Evolutionary conservation across 441 rosid species (phyloP).

Genomic region (Capsella rubella): DNA sequence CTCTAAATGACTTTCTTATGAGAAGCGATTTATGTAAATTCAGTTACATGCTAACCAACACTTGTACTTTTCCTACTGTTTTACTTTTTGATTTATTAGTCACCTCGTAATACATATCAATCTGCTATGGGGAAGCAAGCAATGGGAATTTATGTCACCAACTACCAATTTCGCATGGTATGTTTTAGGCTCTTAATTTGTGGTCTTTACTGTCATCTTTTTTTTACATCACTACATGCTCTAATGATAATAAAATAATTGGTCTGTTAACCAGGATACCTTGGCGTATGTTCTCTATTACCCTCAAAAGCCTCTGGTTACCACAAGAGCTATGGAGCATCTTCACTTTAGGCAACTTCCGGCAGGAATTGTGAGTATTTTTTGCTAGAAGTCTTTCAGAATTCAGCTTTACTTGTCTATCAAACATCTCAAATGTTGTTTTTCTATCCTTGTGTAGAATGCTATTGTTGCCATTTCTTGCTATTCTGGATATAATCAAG

Average conservation of each 20-base stretch:
- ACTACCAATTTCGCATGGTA: slow-evolving; percentile 98
- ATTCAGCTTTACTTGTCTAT: slow-evolving; percentile 12
- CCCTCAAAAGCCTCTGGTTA: slow-evolving; percentile 98
- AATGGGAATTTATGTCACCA: slow-evolving; percentile 98
- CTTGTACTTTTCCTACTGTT: slow-evolving; percentile 14
- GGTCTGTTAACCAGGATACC: slow-evolving; percentile 69
- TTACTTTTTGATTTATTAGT: slow-evolving; percentile 56
- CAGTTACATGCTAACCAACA: slow-evolving; percentile 20
- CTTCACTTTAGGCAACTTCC: slow-evolving; percentile 99
- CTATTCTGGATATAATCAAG: slow-evolving; percentile 99
- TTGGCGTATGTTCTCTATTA: slow-evolving; percentile 96
- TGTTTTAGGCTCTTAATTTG: slow-evolving; percentile 28
- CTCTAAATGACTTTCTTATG: slow-evolving; percentile 4
- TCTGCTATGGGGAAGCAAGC: slow-evolving; percentile 99
- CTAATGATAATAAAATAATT: slow-evolving; percentile 21
- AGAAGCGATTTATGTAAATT: slow-evolving; percentile 17
- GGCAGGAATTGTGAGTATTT: slow-evolving; percentile 87
- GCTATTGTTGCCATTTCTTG: slow-evolving; percentile 98
- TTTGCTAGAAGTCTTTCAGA: slow-evolving; percentile 14
- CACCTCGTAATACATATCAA: slow-evolving; percentile 99
- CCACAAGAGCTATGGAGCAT: slow-evolving; percentile 99
- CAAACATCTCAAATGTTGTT: slow-evolving; percentile 10
- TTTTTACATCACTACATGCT: slow-evolving; percentile 10
- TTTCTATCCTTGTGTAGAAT: slow-evolving; percentile 60
- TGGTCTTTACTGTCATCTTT: neutral